These are phyloP conservation scores for Tagetes erecta DNA, from an alignment of 129 eudicot genomes.

Conservation along the genomic window DNA sequence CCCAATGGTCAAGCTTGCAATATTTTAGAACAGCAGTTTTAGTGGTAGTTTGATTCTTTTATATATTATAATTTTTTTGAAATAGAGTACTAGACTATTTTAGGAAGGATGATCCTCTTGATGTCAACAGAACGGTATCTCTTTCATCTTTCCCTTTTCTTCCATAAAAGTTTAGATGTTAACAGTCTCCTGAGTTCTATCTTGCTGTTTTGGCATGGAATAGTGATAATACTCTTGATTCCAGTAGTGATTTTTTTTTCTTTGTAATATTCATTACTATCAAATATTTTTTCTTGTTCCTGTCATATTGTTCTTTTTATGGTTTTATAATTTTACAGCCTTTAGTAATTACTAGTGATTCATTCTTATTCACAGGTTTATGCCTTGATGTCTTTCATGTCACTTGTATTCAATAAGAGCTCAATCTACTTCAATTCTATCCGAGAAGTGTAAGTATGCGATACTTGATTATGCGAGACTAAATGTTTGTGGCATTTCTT, in stretches of 20 bases:
- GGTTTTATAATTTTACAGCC: conserved; percentile 9
- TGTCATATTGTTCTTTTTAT: conserved; percentile 6
- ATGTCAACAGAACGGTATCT: conserved; percentile 4
- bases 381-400: conserved; percentile 77
- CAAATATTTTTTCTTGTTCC: not conserved
- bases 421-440: conserved; percentile 80
- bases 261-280: not conserved
- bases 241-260: not conserved
- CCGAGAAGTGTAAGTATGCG: conserved; percentile 75
- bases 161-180: not conserved
- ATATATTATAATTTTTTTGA: not conserved
- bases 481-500: conserved; percentile 19
- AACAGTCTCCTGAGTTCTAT: conserved; percentile 11
- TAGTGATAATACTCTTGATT: conserved; percentile 8
- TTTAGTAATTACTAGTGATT: conserved; percentile 18
- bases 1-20: conserved; percentile 1
- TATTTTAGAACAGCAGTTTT: not conserved
- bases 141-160: not conserved
- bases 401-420: conserved; percentile 53
- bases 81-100: not conserved
- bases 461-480: conserved; percentile 3
- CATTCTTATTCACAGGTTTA: conserved; percentile 44
- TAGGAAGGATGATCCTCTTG: not conserved
- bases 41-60: not conserved
- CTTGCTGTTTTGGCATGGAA: not conserved